Percentiles rank a stretch among this genome's conserved stretches.
Evolutionary conservation across 768 basidiomycete species (phyloP).

Genomic region (Boletus rufocinnamomeus): DNA sequence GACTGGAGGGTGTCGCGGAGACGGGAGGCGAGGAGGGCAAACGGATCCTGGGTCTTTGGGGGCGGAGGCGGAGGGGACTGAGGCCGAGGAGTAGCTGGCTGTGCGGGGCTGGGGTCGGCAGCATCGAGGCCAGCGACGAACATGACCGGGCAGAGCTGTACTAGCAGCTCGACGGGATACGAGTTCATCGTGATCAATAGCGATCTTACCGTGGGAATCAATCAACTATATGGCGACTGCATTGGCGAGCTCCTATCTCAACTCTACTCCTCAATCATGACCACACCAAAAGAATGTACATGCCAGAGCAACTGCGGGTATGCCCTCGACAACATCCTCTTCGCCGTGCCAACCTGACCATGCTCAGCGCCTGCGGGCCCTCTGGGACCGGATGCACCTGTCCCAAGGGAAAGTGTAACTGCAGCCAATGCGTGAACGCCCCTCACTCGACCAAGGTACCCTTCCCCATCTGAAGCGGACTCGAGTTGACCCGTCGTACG

Average conservation of each 20-base stretch:
- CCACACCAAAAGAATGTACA: slow-evolving; percentile 22
- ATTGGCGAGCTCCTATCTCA: background rate
- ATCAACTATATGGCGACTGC: no score
- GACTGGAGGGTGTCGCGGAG: no score
- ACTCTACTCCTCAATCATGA: slow-evolving; percentile 25
- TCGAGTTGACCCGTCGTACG: background rate
- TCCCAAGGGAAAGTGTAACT: slow-evolving; percentile 33
- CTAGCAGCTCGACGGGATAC: slow-evolving; percentile 86
- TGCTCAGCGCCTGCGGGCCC: slow-evolving; percentile 33
- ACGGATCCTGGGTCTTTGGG: no score
- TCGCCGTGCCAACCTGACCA: background rate
- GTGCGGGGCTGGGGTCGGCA: background rate
- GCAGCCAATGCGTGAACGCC: slow-evolving; percentile 34
- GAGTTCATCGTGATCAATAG: slow-evolving; percentile 67
- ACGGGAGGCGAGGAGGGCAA: background rate
- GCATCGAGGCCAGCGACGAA: slow-evolving; percentile 80
- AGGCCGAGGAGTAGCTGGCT: background rate
- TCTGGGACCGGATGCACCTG: slow-evolving; percentile 35
- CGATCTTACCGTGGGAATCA: slow-evolving; percentile 2
- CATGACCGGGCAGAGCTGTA: slow-evolving; percentile 92
- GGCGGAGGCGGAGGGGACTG: background rate
- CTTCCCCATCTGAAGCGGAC: background rate
- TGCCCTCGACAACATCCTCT: background rate
- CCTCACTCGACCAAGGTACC: slow-evolving; percentile 26
- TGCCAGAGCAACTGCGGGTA: slow-evolving; percentile 34